Evolutionary conservation across 805 yeast species (phyloP).

Genomic region (Ogataea nitratoaversa): DNA sequence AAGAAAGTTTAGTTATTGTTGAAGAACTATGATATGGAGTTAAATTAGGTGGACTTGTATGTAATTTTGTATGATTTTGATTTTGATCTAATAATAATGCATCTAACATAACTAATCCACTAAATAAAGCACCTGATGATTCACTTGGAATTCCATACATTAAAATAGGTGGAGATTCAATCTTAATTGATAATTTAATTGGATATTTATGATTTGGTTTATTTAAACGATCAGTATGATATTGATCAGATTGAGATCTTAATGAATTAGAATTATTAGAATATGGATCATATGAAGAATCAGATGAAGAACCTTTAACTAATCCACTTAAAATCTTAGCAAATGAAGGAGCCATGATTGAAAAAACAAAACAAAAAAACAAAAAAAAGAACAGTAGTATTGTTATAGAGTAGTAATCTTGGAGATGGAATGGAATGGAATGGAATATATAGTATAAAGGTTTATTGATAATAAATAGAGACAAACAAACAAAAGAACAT

Average conservation of each 20-base stretch:
- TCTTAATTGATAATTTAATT: constrained; percentile 45
- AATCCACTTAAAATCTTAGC: constrained; percentile 15
- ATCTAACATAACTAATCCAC: constrained; percentile 69
- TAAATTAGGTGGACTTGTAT: constrained; percentile 30
- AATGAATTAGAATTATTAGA: not conserved
- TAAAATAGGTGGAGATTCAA: constrained; percentile 90
- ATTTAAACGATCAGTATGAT: constrained; percentile 25
- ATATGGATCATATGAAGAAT: not conserved
- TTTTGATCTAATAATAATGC: not conserved
- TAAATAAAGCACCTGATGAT: constrained; percentile 79
- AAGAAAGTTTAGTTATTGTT: not conserved
- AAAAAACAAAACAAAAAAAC: not conserved
- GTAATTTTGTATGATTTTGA: not conserved
- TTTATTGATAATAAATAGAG: too few species aligned
- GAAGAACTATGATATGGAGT: not conserved
- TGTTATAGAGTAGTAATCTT: too few species aligned
- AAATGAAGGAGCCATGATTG: constrained; percentile 13
- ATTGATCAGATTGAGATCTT: constrained; percentile 14
- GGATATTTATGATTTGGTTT: constrained; percentile 22
- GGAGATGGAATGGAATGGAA: too few species aligned
- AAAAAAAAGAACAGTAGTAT: not conserved
- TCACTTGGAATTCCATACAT: constrained; percentile 76
- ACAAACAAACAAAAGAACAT: too few species aligned
- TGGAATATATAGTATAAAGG: too few species aligned
- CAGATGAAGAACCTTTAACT: not conserved